Base-by-base conservation (phyloP, 1,284 basidiomycete species). In the Cryptococcus sp. region DNA sequence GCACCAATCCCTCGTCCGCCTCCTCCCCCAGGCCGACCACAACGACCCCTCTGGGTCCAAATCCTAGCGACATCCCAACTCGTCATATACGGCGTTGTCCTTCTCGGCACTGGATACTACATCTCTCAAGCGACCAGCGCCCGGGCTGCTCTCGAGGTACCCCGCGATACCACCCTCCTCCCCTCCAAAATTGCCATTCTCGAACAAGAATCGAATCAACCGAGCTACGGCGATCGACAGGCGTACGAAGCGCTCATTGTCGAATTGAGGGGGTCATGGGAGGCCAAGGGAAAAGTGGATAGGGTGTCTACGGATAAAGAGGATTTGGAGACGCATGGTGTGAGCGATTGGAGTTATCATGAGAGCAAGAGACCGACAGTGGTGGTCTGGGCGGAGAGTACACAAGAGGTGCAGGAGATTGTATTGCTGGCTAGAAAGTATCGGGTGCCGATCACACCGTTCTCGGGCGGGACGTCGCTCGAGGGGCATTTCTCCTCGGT, bases 291-390 rank as follows among this genome's bases (percentile, higher is more conserved):
- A 7, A 66, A 64, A 48, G 55, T 11, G 22, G 70, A 71, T 47
- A 59, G 57, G 39, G 63, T 74, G 4, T 60, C 55, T 12, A 70
- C 62, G n/a, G 71, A 73, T 47, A 58, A 65, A 37, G 61, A 52
- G 11, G 72, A 74, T 57, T 47, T 73, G 32, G 56, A 60, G 46
- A 51, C 43, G 22, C 72, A 74, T 54, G 72, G 72, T 0, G 53
- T 72, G 43, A 62, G 57, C 31, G 71, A 71, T 52, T 74, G 72
- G 72, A 66, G 62, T 43, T 73, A 73, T 57, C 72, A 74, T 52
- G 59, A 58, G 19, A 68, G 61, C 19, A 60, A 71, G 43, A 59
- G 60, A 34, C 71, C 72, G n/a, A 71, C 66, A 3, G 72, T 73
- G 9, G 72, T 74, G 18, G 71, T 73, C 7, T 74, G 71, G 69